Conservation (phyloP, 805 yeast genomes). For the Wickerhamiella australiensis region DNA sequence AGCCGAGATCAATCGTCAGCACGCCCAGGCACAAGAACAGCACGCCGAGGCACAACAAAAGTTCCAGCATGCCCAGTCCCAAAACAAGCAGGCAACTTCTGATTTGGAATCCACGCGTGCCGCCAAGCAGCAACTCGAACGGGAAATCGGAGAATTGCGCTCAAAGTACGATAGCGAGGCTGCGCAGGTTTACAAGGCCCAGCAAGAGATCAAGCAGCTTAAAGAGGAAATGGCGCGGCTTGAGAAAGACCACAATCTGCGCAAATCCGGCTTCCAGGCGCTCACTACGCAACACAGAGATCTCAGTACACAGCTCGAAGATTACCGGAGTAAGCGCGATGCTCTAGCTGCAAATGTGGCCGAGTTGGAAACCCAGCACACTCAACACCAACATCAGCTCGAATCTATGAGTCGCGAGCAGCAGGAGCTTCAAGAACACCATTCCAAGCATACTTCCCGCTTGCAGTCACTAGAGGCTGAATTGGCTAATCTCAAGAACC, state of each 20-base stretch:
- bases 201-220: constrained; percentile 43
- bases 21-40: constrained; percentile 1
- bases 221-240: constrained; percentile 38
- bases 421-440: constrained; percentile 13
- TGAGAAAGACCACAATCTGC: constrained; percentile 21
- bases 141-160: constrained; percentile 55
- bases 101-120: constrained; percentile 49
- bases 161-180: constrained; percentile 69
- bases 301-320: constrained; percentile 24
- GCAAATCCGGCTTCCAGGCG: constrained; percentile 21
- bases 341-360: constrained; percentile 33
- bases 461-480: constrained; percentile 17
- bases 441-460: constrained; percentile 10
- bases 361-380: constrained; percentile 18
- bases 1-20: constrained; percentile 43
- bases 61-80: not conserved
- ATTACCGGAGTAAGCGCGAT: constrained; percentile 25
- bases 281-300: constrained; percentile 19
- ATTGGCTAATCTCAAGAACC: constrained; percentile 5
- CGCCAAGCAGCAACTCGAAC: constrained; percentile 58
- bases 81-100: constrained; percentile 20
- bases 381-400: constrained; percentile 14
- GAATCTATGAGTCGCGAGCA: constrained; percentile 11
- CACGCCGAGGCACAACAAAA: not conserved
- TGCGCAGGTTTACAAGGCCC: constrained; percentile 60